These are phyloP conservation scores for Solanum paucissectum DNA, from an alignment of 257 asterid genomes.

Conservation along the genomic window DNA sequence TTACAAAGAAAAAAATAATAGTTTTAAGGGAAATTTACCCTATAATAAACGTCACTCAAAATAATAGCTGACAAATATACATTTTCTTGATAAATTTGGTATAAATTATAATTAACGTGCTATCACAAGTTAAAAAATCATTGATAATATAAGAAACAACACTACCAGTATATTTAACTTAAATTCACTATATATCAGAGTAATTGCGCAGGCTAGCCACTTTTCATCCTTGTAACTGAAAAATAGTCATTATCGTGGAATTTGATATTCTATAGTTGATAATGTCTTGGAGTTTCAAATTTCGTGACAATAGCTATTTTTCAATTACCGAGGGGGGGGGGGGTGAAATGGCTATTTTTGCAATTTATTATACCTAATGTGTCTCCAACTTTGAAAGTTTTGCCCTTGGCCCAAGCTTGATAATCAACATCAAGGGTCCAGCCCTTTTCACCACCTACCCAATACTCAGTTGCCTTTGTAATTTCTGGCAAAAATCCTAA, in stretches of 20 bases:
- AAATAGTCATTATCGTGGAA: background rate
- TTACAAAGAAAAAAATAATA: background rate
- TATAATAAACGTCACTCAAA: background rate
- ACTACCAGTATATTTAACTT: background rate
- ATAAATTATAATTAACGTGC: background rate
- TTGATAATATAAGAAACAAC: too few relatives aligned
- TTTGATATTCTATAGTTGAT: background rate
- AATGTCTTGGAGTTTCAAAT: background rate
- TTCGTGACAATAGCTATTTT: background rate
- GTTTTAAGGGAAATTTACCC: background rate
- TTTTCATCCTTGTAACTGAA: background rate
- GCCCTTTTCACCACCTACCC: conserved; percentile 8
- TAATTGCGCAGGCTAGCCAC: background rate
- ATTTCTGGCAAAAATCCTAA: background rate
- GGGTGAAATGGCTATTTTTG: background rate
- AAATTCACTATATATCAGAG: background rate
- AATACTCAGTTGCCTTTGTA: background rate
- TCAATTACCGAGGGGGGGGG: background rate
- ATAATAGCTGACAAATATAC: background rate
- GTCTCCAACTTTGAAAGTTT: conserved; percentile 4
- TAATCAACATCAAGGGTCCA: conserved; percentile 4
- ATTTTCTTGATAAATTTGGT: background rate
- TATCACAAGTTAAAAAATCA: background rate
- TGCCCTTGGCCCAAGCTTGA: conserved; percentile 7
- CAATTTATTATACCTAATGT: background rate